Conservation (phyloP, 768 basidiomycete genomes). For the Sporobolomyces roseus region DNA sequence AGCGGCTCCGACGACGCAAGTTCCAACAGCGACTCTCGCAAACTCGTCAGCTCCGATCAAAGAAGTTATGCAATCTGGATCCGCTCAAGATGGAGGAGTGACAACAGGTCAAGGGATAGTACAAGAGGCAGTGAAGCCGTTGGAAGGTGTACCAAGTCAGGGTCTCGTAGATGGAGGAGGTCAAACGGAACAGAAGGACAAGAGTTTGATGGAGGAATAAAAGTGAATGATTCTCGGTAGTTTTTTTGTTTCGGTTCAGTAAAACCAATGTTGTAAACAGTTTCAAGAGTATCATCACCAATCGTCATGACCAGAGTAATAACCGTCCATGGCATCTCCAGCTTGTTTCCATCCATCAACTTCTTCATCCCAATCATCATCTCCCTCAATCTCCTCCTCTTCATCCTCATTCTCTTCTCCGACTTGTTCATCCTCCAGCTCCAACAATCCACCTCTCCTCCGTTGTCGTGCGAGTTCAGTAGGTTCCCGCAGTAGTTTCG, state of each 20-base stretch:
- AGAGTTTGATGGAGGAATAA: conserved; percentile 14
- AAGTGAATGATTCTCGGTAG: background rate
- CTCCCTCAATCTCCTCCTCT: conserved; percentile 9
- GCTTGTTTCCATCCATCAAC: conserved; percentile 35
- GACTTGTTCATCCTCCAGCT: conserved; percentile 17
- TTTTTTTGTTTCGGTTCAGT: background rate
- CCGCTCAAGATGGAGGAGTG: conserved; percentile 3
- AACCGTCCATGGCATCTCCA: conserved; percentile 39
- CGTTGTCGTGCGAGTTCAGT: background rate
- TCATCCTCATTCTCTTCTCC: background rate
- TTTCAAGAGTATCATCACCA: too few species aligned
- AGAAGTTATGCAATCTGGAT: background rate
- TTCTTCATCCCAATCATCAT: conserved; percentile 41
- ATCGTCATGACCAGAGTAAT: conserved; percentile 21
- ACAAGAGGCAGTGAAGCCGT: conserved; percentile 18
- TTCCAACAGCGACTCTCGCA: background rate
- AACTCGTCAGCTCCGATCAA: background rate
- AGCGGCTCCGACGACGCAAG: background rate
- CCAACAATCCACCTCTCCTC: conserved; percentile 12
- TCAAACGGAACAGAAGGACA: conserved; percentile 11
- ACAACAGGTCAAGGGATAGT: background rate
- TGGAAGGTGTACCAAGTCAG: background rate
- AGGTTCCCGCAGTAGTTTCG: conserved; percentile 22
- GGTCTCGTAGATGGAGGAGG: background rate
- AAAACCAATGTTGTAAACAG: too few species aligned